phyloP scores from a whole-genome alignment of 305 asterid genomes.

The Fraxinus baroniana region DNA sequence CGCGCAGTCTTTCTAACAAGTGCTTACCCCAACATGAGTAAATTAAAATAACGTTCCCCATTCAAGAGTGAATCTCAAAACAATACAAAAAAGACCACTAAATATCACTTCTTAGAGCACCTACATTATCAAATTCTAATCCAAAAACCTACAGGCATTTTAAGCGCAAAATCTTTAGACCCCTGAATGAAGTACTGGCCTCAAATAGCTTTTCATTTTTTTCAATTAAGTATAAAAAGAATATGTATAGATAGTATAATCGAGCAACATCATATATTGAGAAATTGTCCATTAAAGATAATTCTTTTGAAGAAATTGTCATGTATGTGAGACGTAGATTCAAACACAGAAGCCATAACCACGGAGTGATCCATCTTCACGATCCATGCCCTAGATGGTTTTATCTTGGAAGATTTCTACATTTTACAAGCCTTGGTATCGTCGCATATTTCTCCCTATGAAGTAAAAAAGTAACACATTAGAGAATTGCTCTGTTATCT shows the following conservation, averaged over 20 bases:
- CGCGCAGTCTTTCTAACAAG: background rate
- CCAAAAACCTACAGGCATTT: background rate
- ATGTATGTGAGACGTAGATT: background rate
- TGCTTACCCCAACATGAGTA: background rate
- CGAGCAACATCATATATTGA: background rate
- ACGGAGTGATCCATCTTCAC: background rate
- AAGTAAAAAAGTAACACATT: conserved; percentile 11
- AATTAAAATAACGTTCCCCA: background rate
- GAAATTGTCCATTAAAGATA: background rate
- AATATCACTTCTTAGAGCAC: background rate
- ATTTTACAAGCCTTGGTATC: conserved; percentile 65
- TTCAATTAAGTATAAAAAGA: background rate
- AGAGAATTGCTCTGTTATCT: background rate
- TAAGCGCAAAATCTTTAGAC: background rate
- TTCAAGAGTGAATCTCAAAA: background rate
- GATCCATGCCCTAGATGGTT: background rate
- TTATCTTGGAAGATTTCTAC: conserved; percentile 23
- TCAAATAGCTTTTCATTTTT: background rate
- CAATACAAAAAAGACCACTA: background rate
- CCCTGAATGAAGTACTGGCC: background rate
- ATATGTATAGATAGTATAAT: background rate
- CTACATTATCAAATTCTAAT: background rate
- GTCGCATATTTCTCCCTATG: conserved; percentile 54
- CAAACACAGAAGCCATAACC: background rate
- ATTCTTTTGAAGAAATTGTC: background rate